Evolutionary conservation across 352 stramenopile genomes (phyloP), one percentile per base, ranked within the genome.

Genomic region (Pythium brassicae): DNA sequence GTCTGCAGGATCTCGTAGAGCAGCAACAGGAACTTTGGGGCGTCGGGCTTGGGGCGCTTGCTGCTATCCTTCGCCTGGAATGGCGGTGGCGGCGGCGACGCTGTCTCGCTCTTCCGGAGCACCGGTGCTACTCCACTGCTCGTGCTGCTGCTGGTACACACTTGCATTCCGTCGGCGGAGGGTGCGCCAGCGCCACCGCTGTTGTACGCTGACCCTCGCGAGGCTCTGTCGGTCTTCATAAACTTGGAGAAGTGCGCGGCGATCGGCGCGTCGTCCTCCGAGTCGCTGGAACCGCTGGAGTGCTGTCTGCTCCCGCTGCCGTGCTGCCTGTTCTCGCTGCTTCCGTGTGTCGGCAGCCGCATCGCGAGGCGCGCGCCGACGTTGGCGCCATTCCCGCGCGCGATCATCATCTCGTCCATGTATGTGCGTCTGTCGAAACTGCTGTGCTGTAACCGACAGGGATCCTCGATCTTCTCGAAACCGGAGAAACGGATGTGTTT

Each of bases 1-100:
- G 43, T 62, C 52, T 78, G 59, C 23, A 86, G 60, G 39, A 86
- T 86, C 49, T 79, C 63, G 50, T 76, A 83, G 15, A 86, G 69
- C 57, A 80, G 64, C 20, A 76, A 47, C 35, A 86, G 49, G 40
- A 86, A 86, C 60, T 83, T 82, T 42, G 75, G 75, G 9, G 68
- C 69, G 39, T 79, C 70, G 0, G 62, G 67, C 59, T 79, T 80
- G 32, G 57, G 27, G 4, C 69, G 63, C 51, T 76, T 72, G 39
- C 39, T 39, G 48, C 29, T 39, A 2, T 62, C 55, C 32, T 52
- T 56, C 29, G 27, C 32, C 9, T 39, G 48, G 19, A 19, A 6
- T 4, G 26, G n/a, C 10, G 53, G 17, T 35, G 43, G 23, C 14
- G 35, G n/a, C 32, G 25, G 7, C 25, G 23, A 25, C n/a, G 42